Evolutionary conservation across 306 rosid species (phyloP).

Genomic region (Dalbergia oliveri): DNA sequence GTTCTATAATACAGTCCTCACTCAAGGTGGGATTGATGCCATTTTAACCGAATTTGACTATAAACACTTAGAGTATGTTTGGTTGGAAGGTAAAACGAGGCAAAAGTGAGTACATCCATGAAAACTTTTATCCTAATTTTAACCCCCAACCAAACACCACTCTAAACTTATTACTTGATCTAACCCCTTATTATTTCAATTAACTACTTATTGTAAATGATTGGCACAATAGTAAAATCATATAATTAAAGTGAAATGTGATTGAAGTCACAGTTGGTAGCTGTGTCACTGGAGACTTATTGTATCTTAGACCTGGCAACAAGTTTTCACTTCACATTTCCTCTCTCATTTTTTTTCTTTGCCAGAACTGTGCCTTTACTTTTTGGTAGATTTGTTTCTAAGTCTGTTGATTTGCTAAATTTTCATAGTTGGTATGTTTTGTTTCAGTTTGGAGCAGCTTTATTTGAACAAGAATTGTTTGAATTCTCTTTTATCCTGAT

Average conservation of each 20-base stretch:
- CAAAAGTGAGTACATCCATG: too few relatives aligned
- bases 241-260: conserved; percentile 41
- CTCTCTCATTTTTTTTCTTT: conserved; percentile 14
- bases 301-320: conserved; percentile 38
- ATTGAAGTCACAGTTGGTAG: conserved; percentile 36
- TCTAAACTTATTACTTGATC: conserved; percentile 21
- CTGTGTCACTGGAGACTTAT: conserved; percentile 30
- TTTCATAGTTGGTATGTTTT: conserved; percentile 45
- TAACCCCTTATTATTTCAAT: not conserved
- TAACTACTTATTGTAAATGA: conserved; percentile 20
- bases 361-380: not conserved
- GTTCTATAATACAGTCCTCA: conserved; percentile 34
- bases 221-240: conserved; percentile 26
- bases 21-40: conserved; percentile 9
- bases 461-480: conserved; percentile 85
- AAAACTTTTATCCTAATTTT: too few relatives aligned
- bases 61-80: conserved; percentile 6
- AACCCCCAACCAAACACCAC: too few relatives aligned
- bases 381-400: conserved; percentile 34
- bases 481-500: conserved; percentile 69
- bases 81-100: too few relatives aligned
- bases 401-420: conserved; percentile 44
- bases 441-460: conserved; percentile 95
- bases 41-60: conserved; percentile 29
- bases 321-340: conserved; percentile 9